Conservation (phyloP, 2,329 filamentous ascomycete species). For the Ophiostoma ulmi region DNA sequence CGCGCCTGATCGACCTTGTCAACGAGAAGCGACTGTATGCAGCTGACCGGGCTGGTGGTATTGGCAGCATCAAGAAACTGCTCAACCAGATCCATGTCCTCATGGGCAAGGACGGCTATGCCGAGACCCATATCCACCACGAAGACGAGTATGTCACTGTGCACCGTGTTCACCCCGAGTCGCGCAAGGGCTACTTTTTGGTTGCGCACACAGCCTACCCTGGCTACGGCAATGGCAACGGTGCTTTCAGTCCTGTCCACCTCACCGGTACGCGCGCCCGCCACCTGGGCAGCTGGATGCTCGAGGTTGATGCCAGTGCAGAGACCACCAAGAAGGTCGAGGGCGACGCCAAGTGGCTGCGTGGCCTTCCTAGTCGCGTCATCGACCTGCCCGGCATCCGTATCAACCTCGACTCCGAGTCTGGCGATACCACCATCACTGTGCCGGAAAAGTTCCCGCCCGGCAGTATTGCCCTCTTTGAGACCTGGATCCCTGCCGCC, state of each 20-base stretch:
- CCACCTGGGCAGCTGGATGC: constrained; percentile 82
- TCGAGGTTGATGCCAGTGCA: constrained; percentile 77
- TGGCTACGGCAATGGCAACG: constrained; percentile 79
- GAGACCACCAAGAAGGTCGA: constrained; percentile 61
- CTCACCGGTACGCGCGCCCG: constrained; percentile 80
- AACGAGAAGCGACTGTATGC: constrained; percentile 80
- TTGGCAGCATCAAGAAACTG: constrained; percentile 84
- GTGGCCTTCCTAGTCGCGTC: constrained; percentile 79
- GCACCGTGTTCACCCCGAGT: constrained; percentile 87
- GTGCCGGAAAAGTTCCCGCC: constrained; percentile 82
- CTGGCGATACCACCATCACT: constrained; percentile 70
- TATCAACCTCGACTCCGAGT: constrained; percentile 57
- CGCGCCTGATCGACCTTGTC: constrained; percentile 86
- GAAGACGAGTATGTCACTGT: constrained; percentile 95
- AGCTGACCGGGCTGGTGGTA: constrained; percentile 66
- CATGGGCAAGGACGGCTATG: constrained; percentile 92
- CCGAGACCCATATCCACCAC: constrained; percentile 94
- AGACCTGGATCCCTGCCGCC: constrained; percentile 88
- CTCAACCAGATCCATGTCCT: constrained; percentile 90
- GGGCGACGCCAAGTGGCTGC: constrained; percentile 65
- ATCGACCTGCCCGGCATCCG: constrained; percentile 67
- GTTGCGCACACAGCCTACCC: constrained; percentile 96
- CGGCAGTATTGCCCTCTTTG: constrained; percentile 89
- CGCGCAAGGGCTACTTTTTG: constrained; percentile 87
- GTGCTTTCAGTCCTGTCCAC: constrained; percentile 70